Conservation (phyloP, 345 rosid species). For the Moringa oleifera region DNA sequence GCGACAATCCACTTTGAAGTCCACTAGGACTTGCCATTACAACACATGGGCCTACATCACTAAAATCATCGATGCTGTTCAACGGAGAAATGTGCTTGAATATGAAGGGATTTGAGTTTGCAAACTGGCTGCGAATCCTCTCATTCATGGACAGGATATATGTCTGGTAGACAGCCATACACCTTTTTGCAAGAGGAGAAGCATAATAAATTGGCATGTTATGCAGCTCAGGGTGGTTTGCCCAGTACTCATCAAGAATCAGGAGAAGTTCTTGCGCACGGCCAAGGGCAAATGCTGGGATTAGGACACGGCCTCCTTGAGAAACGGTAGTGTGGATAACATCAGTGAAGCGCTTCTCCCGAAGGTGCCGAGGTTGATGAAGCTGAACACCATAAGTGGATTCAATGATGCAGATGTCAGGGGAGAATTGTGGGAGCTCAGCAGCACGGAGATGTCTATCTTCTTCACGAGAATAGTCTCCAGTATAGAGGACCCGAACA, state of each 20-base stretch:
- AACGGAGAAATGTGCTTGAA: slow-evolving; percentile 82
- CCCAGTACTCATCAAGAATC: slow-evolving; percentile 90
- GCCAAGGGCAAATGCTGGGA: slow-evolving; percentile 81
- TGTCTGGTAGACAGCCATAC: slow-evolving; percentile 95
- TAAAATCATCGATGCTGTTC: slow-evolving; percentile 81
- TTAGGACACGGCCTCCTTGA: slow-evolving; percentile 90
- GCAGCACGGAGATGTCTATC: slow-evolving; percentile 94
- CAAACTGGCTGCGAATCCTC: slow-evolving; percentile 87
- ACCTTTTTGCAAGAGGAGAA: slow-evolving; percentile 92
- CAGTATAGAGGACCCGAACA: slow-evolving; percentile 87
- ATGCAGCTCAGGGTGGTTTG: slow-evolving; percentile 80
- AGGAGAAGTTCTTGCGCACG: slow-evolving; percentile 79
- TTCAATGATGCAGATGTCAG: slow-evolving; percentile 90
- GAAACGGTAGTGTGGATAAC: slow-evolving; percentile 78
- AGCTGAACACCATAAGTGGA: slow-evolving; percentile 96
- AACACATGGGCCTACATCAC: slow-evolving; percentile 85
- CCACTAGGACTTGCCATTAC: slow-evolving; percentile 96
- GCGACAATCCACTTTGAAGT: slow-evolving; percentile 86
- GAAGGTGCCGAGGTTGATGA: slow-evolving; percentile 78
- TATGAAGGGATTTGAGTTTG: slow-evolving; percentile 82
- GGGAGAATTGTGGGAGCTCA: slow-evolving; percentile 94
- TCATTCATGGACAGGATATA: slow-evolving; percentile 95
- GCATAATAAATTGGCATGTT: slow-evolving; percentile 93
- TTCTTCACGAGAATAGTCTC: slow-evolving; percentile 95
- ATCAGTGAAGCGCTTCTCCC: slow-evolving; percentile 96